Percentiles rank a stretch among this genome's conserved stretches.
Evolutionary conservation across 345 rosid genomes (phyloP).

Genomic region (Salix viminalis): DNA sequence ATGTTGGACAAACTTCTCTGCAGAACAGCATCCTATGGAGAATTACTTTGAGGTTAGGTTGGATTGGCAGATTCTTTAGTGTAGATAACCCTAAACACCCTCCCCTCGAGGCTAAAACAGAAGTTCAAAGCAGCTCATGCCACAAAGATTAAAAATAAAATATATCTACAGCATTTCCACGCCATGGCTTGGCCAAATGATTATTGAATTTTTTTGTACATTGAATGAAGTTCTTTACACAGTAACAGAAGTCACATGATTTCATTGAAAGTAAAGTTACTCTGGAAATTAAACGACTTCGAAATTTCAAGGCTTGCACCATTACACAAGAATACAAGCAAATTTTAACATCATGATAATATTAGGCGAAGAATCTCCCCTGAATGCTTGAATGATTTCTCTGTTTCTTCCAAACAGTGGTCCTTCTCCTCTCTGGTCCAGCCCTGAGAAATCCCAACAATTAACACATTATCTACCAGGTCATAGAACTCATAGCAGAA

Average conservation of each 20-base stretch:
- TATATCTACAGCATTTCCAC: neutral
- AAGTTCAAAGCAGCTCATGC: neutral
- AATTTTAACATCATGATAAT: slow-evolving; percentile 39
- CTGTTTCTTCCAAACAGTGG: slow-evolving; percentile 92
- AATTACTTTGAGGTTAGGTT: no score
- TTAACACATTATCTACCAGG: slow-evolving; percentile 2
- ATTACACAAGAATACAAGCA: neutral
- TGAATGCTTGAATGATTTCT: slow-evolving; percentile 83
- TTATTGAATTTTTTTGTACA: neutral
- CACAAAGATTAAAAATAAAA: neutral
- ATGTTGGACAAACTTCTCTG: neutral
- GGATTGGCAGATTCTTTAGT: no score
- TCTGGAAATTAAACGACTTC: neutral
- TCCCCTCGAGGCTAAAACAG: no score
- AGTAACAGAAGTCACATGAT: neutral
- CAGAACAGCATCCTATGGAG: neutral
- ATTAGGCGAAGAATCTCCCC: slow-evolving; percentile 89
- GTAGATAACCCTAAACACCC: no score
- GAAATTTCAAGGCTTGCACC: slow-evolving; percentile 4
- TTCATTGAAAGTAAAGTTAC: neutral
- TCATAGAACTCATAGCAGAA: neutral
- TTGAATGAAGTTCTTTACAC: neutral
- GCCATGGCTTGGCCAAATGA: neutral
- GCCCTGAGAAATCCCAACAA: slow-evolving; percentile 33
- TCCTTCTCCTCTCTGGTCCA: slow-evolving; percentile 92